A percentile compares a stretch with the other conserved stretches of the same genome.
Conservation (phyloP, 2,329 filamentous ascomycete genomes). For the Lecanicillium sp. region DNA sequence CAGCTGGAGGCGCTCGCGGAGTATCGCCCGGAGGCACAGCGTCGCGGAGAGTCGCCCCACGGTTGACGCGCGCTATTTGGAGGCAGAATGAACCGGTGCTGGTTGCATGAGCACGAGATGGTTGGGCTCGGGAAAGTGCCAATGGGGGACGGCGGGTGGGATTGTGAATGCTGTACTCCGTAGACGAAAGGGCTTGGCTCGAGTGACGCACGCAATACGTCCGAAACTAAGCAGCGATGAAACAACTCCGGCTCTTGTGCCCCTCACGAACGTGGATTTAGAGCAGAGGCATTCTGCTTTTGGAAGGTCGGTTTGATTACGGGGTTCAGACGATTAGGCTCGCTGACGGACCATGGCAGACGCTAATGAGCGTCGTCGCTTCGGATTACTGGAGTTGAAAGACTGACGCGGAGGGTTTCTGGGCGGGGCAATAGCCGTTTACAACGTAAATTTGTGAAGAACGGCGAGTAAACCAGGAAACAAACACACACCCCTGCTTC, state of each 20-base stretch:
- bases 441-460: neutral
- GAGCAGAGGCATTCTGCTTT: no score
- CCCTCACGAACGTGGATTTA: no score
- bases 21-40: neutral
- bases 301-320: no score
- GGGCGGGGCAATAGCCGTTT: neutral
- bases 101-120: neutral
- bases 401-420: neutral
- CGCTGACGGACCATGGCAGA: no score
- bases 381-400: no score
- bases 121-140: neutral
- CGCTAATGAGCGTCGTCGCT: no score
- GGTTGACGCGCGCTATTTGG: neutral
- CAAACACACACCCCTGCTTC: no score
- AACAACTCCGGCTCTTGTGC: neutral
- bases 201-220: neutral
- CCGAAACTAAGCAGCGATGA: neutral
- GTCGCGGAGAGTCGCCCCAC: neutral
- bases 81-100: neutral
- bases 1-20: slow-evolving; percentile 4
- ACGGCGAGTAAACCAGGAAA: no score
- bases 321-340: no score
- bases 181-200: neutral
- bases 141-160: no score
- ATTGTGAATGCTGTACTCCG: no score